Conservation (phyloP, 257 asterid genomes). For the Paulownia fortunei region DNA sequence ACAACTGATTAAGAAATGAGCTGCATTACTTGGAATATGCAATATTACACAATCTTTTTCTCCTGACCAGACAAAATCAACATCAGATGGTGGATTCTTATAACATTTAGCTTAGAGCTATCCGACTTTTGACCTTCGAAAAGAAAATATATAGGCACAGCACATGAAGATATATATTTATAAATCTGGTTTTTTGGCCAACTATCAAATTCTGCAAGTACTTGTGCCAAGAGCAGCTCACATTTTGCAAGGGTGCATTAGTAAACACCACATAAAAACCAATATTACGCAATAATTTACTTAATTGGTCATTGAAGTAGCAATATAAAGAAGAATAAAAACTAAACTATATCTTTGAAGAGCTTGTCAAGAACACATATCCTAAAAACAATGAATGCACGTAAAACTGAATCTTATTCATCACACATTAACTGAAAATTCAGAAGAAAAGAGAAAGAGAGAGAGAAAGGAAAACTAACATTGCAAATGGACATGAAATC, state of each 20-base stretch:
- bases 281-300: no score
- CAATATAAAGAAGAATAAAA: no score
- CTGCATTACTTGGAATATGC: background rate
- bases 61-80: conserved; percentile 25
- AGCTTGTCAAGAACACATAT: background rate
- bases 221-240: no score
- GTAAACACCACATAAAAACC: no score
- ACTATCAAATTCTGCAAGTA: no score
- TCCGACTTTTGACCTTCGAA: conserved; percentile 6
- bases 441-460: background rate
- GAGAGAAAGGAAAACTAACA: conserved; percentile 48
- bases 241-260: no score
- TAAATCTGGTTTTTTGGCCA: background rate
- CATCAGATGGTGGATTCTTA: conserved; percentile 16
- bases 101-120: background rate
- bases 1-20: conserved; percentile 3
- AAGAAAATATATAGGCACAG: background rate
- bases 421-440: no score
- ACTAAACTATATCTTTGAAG: no score
- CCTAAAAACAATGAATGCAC: no score
- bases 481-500: conserved; percentile 98
- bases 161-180: background rate
- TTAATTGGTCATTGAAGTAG: no score
- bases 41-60: conserved; percentile 6
- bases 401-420: no score